Evolutionary conservation across 2,329 filamentous ascomycete species (phyloP).

Genomic region (Stagonosporopsis rhizophila): DNA sequence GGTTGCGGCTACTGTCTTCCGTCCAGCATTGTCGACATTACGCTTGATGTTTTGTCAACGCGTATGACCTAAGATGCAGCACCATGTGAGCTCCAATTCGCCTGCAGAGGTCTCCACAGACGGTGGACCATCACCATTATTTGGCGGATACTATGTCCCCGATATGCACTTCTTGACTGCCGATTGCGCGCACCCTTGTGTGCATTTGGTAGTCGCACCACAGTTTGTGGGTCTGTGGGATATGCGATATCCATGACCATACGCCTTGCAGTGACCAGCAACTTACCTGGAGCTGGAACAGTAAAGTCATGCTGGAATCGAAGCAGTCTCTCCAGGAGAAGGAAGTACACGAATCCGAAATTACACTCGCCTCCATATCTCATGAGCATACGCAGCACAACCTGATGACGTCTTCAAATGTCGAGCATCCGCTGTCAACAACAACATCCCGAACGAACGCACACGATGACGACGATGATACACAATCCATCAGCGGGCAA

Average conservation of each 20-base stretch:
- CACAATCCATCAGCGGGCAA: slow-evolving; percentile 48
- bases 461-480: slow-evolving; percentile 12
- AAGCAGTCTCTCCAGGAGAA: background rate
- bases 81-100: background rate
- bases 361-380: background rate
- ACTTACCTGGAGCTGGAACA: background rate
- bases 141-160: background rate
- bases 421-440: background rate
- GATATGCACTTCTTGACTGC: background rate
- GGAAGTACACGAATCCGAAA: background rate
- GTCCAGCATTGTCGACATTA: background rate
- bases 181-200: background rate
- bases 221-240: background rate
- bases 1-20: background rate
- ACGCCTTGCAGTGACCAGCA: background rate
- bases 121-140: background rate
- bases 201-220: background rate
- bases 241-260: background rate
- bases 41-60: background rate
- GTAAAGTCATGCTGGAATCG: background rate
- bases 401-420: background rate
- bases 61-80: background rate
- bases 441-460: background rate
- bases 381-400: background rate
- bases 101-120: background rate